Evolutionary conservation across 108 stramenopile species (phyloP), one percentile per base, ranked within the genome.

Genomic region (Stephanodiscus triporus): DNA sequence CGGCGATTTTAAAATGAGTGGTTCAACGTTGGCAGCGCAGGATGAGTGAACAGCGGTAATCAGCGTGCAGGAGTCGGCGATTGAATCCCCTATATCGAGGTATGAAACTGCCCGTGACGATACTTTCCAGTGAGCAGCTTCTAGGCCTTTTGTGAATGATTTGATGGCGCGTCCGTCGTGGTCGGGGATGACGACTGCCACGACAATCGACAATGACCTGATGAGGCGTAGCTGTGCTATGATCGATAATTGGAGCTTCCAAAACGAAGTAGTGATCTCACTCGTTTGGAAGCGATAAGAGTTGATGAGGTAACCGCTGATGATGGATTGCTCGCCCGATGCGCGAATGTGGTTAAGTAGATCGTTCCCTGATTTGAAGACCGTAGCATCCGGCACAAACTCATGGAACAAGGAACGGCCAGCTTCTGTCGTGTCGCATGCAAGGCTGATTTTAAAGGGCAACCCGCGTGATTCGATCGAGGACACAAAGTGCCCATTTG

Each of bases 291-390:
- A 42, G 8, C 54, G 53, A 16, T 55, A 37, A 22, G 67, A 68
- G 49, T 68, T 51, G 38, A 54, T 68, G 5, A 68, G 48, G 36
- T 55, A 68, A n/a, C 67, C 67, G 24, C 42, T 4, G 19, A 66
- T 27, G 16, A 20, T 22, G 6, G 23, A n/a, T 24, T 4, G 3
- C 7, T 29, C 26, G 36, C 29, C 20, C 1, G 67, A 37, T 2
- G 36, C 3, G 7, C 30, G 49, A 32, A 68, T 55, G 34, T 68
- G 37, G 36, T 68, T 19, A 13, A 55, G 29, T 5, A 68, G n/a
- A 4, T 54, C 47, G n/a, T 32, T 32, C 4, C 47, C 29, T 5
- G 37, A 17, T 4, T 22, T 23, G 22, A 49, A 48, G 3, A 66
- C 40, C 11, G 4, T n/a, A 4, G 23, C 22, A 29, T 7, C 7